Base-by-base conservation (phyloP, 2,329 filamentous ascomycete species). In the Penicillium olsonii region DNA sequence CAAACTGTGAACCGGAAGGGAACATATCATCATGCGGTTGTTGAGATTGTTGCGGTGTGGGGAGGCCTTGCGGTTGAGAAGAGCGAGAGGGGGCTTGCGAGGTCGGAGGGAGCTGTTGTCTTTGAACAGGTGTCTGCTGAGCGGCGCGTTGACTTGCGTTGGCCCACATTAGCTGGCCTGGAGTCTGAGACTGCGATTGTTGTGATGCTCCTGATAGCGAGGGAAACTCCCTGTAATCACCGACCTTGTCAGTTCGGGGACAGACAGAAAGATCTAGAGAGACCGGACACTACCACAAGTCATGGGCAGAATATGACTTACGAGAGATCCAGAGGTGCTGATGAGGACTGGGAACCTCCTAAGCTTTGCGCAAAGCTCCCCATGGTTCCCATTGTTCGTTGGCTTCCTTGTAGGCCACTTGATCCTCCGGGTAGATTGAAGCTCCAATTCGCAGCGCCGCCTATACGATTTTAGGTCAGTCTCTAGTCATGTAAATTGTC, bases 181-280 rank as follows among this genome's bases (percentile, higher is more conserved):
- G 77, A 50, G 76, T 80, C 56, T 79, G 70, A 34, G 71, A 64
- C 48, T 77, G 78, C 48, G 80, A 76, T 56, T 79, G 73, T 63
- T 83, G 80, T 26, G 81, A 75, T 15, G 77, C 75, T 48, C 80
- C 79, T 37, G 81, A 83, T 59, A 85, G 69, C 10, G 80, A 82
- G 39, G 83, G 83, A 49, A 85, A 85, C 63, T 85, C 83, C 63
- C 83, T 85, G 49, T 38, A 48, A 50, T 42, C 47, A 49, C 42
- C 43, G 52, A 45, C 31, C 35, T 40, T n/a, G 51, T 58, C 44
- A 61, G 51, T 31, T 42, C 45, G 18, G 37, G 46, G 39, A 45
- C 24, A 29, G n/a, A 34, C 26, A 37, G 29, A 31, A 43, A 33
- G 45, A n/a, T 17, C 39, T 17, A 24, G 31, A 44, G 45, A 37